phyloP scores from a whole-genome alignment of 768 basidiomycete genomes.

The Sutorius australiensis region DNA sequence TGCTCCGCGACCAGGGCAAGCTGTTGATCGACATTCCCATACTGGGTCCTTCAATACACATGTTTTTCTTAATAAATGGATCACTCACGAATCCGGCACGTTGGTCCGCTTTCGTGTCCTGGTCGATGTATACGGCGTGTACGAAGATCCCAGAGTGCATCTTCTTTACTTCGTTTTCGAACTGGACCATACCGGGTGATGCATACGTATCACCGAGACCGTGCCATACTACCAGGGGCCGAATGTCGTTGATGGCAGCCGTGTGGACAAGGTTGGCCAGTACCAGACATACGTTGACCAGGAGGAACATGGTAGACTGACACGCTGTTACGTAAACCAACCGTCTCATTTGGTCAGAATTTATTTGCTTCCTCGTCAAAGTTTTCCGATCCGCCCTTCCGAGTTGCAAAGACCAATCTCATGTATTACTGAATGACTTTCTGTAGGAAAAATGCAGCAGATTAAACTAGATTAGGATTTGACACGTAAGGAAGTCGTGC shows the following conservation, averaged over 20 bases:
- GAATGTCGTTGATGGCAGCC: slow-evolving; percentile 19
- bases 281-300: slow-evolving; percentile 13
- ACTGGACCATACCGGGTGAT: slow-evolving; percentile 69
- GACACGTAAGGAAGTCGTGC: too few relatives aligned
- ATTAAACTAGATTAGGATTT: too few relatives aligned
- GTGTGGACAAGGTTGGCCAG: slow-evolving; percentile 11
- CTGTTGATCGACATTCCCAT: slow-evolving; percentile 74
- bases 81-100: slow-evolving; percentile 68
- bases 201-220: slow-evolving; percentile 78
- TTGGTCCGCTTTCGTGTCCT: slow-evolving; percentile 58
- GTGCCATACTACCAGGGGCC: slow-evolving; percentile 76
- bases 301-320: slow-evolving; percentile 10
- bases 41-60: slow-evolving; percentile 42
- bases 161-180: slow-evolving; percentile 52
- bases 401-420: too few relatives aligned
- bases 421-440: too few relatives aligned
- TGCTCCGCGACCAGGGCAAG: slow-evolving; percentile 62
- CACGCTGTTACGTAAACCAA: slow-evolving; percentile 2
- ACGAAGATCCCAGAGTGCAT: slow-evolving; percentile 75
- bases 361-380: too few relatives aligned
- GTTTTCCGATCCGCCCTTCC: too few relatives aligned
- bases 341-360: too few relatives aligned
- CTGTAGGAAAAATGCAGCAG: too few relatives aligned
- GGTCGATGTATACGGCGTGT: slow-evolving; percentile 66
- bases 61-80: neutral